Conservation (phyloP, 1,284 basidiomycete genomes). For the Malassezia caprae region DNA sequence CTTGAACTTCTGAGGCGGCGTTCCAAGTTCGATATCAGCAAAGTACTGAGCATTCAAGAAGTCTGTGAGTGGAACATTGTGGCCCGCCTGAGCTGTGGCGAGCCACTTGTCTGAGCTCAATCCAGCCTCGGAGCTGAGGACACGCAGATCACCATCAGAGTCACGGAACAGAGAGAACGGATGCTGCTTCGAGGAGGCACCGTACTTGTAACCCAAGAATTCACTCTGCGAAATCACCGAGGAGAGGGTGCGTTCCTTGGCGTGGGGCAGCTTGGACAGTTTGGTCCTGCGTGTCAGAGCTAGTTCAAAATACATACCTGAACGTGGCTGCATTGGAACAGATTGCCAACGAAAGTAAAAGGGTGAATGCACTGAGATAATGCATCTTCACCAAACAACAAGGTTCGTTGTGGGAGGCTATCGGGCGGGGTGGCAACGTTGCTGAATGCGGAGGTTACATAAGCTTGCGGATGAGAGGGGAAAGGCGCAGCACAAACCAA, state of each 20-base stretch:
- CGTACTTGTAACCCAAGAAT: conserved; percentile 41
- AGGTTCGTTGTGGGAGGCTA: background rate
- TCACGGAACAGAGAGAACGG: conserved; percentile 49
- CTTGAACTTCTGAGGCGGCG: conserved; percentile 64
- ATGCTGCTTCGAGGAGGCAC: conserved; percentile 31
- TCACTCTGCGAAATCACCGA: conserved; percentile 58
- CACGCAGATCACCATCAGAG: conserved; percentile 54
- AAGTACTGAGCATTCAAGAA: conserved; percentile 98
- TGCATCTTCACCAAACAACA: conserved; percentile 2
- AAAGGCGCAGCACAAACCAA: background rate
- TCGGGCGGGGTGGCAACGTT: background rate
- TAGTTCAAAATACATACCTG: background rate
- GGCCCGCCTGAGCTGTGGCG: conserved; percentile 59
- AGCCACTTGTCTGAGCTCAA: conserved; percentile 30
- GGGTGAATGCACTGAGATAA: background rate
- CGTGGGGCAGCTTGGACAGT: conserved; percentile 57
- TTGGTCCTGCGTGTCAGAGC: conserved; percentile 20
- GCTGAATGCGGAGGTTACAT: background rate
- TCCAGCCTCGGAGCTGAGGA: conserved; percentile 38
- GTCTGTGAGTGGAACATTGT: conserved; percentile 80
- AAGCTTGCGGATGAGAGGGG: background rate
- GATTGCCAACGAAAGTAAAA: background rate
- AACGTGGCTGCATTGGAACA: conserved; percentile 6
- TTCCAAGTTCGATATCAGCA: conserved; percentile 73
- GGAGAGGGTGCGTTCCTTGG: conserved; percentile 62